These are phyloP conservation scores for Alternaria atra DNA, from an alignment of 2,329 filamentous ascomycete species.

Conservation along the genomic window DNA sequence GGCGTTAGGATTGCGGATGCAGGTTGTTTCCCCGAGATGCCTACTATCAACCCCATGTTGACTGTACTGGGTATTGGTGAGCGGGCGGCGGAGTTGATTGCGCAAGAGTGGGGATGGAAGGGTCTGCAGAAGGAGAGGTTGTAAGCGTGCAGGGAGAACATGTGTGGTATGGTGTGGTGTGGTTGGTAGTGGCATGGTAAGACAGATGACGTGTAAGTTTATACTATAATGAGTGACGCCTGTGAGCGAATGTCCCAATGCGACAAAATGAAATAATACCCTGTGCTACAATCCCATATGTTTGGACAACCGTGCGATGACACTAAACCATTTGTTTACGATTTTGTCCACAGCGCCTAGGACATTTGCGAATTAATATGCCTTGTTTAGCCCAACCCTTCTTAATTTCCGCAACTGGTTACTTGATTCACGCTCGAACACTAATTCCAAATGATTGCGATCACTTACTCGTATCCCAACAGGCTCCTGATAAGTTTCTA, in stretches of 20 bases:
- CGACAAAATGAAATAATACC: not conserved
- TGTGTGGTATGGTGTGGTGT: not conserved
- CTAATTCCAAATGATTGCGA: not conserved
- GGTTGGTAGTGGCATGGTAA: not conserved
- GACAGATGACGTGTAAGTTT: not conserved
- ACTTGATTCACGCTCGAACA: not conserved
- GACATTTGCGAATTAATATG: not conserved
- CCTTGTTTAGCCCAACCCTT: not conserved
- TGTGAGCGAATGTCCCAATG: not conserved
- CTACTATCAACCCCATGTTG: conserved; percentile 88
- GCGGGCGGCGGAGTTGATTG: conserved; percentile 83
- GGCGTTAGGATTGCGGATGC: conserved; percentile 84
- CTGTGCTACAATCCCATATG: no score
- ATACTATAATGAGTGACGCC: not conserved
- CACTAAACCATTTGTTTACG: no score
- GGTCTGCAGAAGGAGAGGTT: conserved; percentile 63
- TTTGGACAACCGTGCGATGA: no score
- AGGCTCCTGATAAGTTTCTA: conserved; percentile 18
- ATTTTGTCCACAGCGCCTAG: no score
- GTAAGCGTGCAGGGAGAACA: conserved; percentile 44
- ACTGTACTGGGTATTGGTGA: conserved; percentile 87
- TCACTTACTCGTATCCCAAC: conserved; percentile 24
- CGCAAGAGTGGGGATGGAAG: conserved; percentile 74
- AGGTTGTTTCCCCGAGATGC: conserved; percentile 87
- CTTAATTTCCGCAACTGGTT: not conserved